phyloP scores from a whole-genome alignment of 2,329 filamentous ascomycete species.

The Trichoderma hamatum region DNA sequence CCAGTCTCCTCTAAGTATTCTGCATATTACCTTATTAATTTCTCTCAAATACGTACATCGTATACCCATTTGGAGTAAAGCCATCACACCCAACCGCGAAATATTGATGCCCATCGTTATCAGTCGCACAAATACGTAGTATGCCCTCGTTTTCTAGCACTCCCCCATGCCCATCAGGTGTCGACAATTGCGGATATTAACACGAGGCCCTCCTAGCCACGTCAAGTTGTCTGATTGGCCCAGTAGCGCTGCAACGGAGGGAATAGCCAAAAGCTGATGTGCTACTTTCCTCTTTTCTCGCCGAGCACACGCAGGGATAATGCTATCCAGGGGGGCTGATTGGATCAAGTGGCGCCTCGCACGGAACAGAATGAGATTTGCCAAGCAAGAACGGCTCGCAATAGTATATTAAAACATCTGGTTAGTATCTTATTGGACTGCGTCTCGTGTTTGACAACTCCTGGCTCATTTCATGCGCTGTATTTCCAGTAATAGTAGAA shows the following conservation, averaged over 20 bases:
- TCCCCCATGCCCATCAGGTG: background rate
- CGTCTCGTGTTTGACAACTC: background rate
- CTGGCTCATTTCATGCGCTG: background rate
- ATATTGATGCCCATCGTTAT: slow-evolving; percentile 6
- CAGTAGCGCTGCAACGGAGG: background rate
- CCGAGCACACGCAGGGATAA: background rate
- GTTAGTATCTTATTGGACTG: background rate
- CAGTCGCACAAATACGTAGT: background rate
- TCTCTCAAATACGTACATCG: background rate
- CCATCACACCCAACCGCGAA: background rate
- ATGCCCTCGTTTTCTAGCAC: background rate
- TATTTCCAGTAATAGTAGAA: background rate
- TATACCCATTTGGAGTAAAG: background rate
- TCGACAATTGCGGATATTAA: background rate
- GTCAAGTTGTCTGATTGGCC: slow-evolving; percentile 15
- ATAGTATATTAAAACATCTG: background rate
- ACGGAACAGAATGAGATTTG: background rate
- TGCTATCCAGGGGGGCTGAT: slow-evolving; percentile 13
- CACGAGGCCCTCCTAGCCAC: slow-evolving; percentile 8
- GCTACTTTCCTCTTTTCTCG: background rate
- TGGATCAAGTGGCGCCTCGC: background rate
- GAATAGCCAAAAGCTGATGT: slow-evolving; percentile 9
- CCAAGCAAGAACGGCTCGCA: background rate
- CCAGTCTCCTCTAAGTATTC: background rate
- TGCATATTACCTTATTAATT: background rate